These are phyloP conservation scores for Glonium stellatum DNA, from an alignment of 495 filamentous ascomycete genomes.

Conservation along the genomic window DNA sequence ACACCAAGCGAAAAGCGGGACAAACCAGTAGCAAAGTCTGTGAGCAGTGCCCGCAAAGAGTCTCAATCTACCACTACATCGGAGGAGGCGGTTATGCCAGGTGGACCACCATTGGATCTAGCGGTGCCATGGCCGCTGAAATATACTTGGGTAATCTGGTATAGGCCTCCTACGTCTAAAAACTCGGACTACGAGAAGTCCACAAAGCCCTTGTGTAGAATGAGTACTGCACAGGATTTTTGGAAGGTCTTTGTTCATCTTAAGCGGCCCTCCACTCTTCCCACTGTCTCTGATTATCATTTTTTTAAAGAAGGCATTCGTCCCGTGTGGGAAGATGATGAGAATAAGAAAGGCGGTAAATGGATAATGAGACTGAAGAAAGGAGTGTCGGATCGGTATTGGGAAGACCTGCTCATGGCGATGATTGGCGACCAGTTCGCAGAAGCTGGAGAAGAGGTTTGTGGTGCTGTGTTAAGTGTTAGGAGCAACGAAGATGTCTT, in stretches of 20 bases:
- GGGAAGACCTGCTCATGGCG: slow-evolving; percentile 89
- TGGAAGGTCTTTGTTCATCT: slow-evolving; percentile 88
- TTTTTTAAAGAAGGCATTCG: slow-evolving; percentile 95
- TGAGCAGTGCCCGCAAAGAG: slow-evolving; percentile 19
- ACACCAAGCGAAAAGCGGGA: slow-evolving; percentile 62
- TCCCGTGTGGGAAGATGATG: slow-evolving; percentile 97
- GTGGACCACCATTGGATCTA: slow-evolving; percentile 17
- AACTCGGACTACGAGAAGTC: slow-evolving; percentile 99
- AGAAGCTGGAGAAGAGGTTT: slow-evolving; percentile 90
- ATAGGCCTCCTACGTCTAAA: slow-evolving; percentile 87
- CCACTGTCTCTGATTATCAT: slow-evolving; percentile 94
- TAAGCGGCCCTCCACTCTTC: slow-evolving; percentile 78
- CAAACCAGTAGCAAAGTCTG: slow-evolving; percentile 16
- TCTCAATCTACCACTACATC: slow-evolving; percentile 18
- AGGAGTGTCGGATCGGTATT: slow-evolving; percentile 92
- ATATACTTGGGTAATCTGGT: slow-evolving; percentile 94
- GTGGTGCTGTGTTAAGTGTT: slow-evolving; percentile 88
- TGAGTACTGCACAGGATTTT: slow-evolving; percentile 82
- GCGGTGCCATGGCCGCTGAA: slow-evolving; percentile 48
- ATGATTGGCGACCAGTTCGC: slow-evolving; percentile 93
- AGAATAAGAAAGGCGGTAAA: slow-evolving; percentile 92
- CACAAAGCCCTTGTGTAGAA: slow-evolving; percentile 72
- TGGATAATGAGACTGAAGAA: slow-evolving; percentile 96
- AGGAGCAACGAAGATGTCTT: slow-evolving; percentile 93
- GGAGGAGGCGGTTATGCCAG: slow-evolving; percentile 22